Evolutionary conservation across 768 basidiomycete genomes (phyloP).

Genomic region (Gloeophyllum trabeum): DNA sequence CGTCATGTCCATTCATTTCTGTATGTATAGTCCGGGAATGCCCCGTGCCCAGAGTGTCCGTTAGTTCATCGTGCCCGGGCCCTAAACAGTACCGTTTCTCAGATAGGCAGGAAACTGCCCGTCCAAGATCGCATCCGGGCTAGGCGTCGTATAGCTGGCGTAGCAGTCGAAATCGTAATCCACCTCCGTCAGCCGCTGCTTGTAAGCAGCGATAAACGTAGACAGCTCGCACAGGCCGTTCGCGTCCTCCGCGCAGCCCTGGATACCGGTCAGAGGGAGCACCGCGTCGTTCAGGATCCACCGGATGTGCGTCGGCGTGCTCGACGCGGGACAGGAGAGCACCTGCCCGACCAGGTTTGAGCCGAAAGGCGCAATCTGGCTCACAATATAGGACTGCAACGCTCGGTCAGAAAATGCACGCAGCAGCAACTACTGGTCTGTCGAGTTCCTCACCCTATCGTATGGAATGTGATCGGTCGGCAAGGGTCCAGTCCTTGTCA

Average conservation of each 20-base stretch:
- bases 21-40: too few relatives aligned
- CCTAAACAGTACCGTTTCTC: neutral
- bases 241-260: constrained; percentile 26
- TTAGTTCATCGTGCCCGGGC: too few relatives aligned
- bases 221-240: constrained; percentile 30
- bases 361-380: constrained; percentile 34
- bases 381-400: constrained; percentile 24
- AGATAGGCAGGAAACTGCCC: constrained; percentile 16
- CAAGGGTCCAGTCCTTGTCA: constrained; percentile 29
- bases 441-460: constrained; percentile 13
- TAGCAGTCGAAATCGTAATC: constrained; percentile 31
- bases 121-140: constrained; percentile 27
- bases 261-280: constrained; percentile 31
- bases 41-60: too few relatives aligned
- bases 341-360: constrained; percentile 38
- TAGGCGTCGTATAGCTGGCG: constrained; percentile 32
- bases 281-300: constrained; percentile 39
- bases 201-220: constrained; percentile 26
- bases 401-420: neutral
- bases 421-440: neutral
- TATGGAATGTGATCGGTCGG: constrained; percentile 23
- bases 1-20: too few relatives aligned
- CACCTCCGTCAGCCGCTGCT: constrained; percentile 24
- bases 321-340: constrained; percentile 22
- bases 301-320: constrained; percentile 21